Evolutionary conservation across 1,284 basidiomycete species (phyloP), one percentile per base, ranked within the genome.

Genomic region (Puccinia polysora): DNA sequence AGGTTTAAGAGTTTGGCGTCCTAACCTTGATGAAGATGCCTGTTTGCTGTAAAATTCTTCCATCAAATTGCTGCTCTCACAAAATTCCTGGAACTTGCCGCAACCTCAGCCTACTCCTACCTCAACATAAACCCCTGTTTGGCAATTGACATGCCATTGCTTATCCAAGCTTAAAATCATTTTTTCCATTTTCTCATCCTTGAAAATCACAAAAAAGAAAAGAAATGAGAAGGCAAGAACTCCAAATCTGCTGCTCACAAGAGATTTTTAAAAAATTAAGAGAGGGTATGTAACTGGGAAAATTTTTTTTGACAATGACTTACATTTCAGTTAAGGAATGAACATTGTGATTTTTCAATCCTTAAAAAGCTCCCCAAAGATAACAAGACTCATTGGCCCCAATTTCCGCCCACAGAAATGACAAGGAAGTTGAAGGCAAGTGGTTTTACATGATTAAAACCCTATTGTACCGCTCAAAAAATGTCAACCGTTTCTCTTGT

Each of bases 111-210:
- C 12, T 65, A 65, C 45, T 12, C 63, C 18, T 65, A 50, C 32
- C 20, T 65, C 8, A 65, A 65, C 36, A 20, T 65, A 15, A 32
- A 65, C 15, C 30, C 40, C 36, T 12, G 14, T 5, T 25, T 50
- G 36, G 63, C 47, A 6, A 32, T 10, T 12, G n/a, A 49, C 34
- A 50, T 50, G 43, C 30, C 63, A 4, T 34, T 65, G 14, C n/a
- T 49, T 12, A 65, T 65, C 25, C 47, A 49, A 34, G 63, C 63
- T 10, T 65, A 65, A 23, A 50, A 52, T 52, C 63, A 65, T 30
- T 65, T 50, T 65, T 43, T 65, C 7, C 63, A 65, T 23, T 65
- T 50, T 38, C 6, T 52, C n/a, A 49, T 52, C 25, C 45, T 14
- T 4, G 25, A 12, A n/a, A 65, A 38, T n/a, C 52, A 45, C 30